Percentiles rank a stretch among this genome's conserved stretches.
phyloP scores from a whole-genome alignment of 441 rosid genomes.

The Isatis lusitanica region DNA sequence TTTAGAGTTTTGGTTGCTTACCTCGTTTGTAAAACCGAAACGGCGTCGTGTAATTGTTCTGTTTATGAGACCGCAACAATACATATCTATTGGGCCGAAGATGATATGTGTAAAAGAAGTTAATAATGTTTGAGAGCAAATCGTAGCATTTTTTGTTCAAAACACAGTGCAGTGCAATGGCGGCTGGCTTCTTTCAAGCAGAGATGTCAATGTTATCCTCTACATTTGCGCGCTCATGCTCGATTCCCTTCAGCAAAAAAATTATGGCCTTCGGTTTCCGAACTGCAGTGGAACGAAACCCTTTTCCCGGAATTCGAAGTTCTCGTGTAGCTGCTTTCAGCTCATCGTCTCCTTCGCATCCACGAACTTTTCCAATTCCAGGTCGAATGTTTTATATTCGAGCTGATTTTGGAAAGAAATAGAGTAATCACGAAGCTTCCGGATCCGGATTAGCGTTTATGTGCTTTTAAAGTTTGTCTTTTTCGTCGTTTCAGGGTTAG shows the following conservation, averaged over 20 bases:
- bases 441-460: neutral
- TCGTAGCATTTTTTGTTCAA: neutral
- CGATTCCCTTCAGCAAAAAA: slow-evolving; percentile 15
- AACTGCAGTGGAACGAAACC: neutral
- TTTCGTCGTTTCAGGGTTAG: slow-evolving; percentile 49
- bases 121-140: neutral
- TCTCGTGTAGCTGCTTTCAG: slow-evolving; percentile 27
- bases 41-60: neutral
- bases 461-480: neutral
- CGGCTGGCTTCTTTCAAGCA: slow-evolving; percentile 18
- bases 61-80: neutral
- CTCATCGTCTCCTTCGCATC: slow-evolving; percentile 31
- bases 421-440: neutral
- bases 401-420: neutral
- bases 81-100: neutral
- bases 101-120: neutral
- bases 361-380: slow-evolving; percentile 26
- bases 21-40: no score
- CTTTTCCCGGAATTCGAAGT: slow-evolving; percentile 2
- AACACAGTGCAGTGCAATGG: slow-evolving; percentile 10
- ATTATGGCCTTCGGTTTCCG: neutral
- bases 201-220: slow-evolving; percentile 40
- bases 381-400: slow-evolving; percentile 8
- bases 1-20: no score
- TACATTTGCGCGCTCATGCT: slow-evolving; percentile 22